These are phyloP conservation scores for Micractinium conductrix DNA, from an alignment of 139 green algal species.

Conservation along the genomic window DNA sequence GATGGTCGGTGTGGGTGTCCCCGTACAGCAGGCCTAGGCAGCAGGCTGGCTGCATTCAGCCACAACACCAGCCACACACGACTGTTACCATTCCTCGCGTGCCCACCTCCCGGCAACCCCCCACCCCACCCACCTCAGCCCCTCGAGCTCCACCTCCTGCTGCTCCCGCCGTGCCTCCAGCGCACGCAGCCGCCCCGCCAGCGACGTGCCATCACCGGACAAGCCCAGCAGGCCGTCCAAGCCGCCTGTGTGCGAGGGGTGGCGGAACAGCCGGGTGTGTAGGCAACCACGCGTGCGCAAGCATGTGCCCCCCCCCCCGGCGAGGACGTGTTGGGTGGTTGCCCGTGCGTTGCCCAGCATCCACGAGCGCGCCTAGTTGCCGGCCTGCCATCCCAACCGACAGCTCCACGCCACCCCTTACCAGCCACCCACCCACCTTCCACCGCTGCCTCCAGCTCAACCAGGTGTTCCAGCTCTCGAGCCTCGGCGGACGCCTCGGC, in stretches of 20 bases:
- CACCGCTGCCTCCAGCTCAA: slow-evolving; percentile 32
- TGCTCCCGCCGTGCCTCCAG: slow-evolving; percentile 13
- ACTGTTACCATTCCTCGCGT: neutral
- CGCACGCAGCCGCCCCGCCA: slow-evolving; percentile 7
- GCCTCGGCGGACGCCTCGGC: neutral
- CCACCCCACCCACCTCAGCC: slow-evolving; percentile 12
- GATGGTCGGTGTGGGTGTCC: too few relatives aligned
- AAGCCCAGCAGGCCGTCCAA: neutral
- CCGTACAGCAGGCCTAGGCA: too few relatives aligned
- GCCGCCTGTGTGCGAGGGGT: too few relatives aligned
- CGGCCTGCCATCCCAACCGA: neutral
- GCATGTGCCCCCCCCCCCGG: too few relatives aligned
- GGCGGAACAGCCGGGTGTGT: too few relatives aligned
- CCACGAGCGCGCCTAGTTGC: too few relatives aligned
- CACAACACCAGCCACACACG: too few relatives aligned
- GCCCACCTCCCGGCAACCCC: neutral
- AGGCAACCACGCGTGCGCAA: too few relatives aligned
- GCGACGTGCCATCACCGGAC: neutral
- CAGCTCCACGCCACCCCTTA: neutral
- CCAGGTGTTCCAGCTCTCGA: slow-evolving; percentile 27
- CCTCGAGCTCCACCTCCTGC: slow-evolving; percentile 15
- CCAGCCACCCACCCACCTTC: neutral
- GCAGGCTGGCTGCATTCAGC: too few relatives aligned
- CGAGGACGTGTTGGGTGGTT: too few relatives aligned
- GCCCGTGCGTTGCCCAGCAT: too few relatives aligned